A percentile compares a stretch with the other conserved stretches of the same genome.
Conservation (phyloP, 2,329 filamentous ascomycete species). For the Biscogniauxia mediterranea region DNA sequence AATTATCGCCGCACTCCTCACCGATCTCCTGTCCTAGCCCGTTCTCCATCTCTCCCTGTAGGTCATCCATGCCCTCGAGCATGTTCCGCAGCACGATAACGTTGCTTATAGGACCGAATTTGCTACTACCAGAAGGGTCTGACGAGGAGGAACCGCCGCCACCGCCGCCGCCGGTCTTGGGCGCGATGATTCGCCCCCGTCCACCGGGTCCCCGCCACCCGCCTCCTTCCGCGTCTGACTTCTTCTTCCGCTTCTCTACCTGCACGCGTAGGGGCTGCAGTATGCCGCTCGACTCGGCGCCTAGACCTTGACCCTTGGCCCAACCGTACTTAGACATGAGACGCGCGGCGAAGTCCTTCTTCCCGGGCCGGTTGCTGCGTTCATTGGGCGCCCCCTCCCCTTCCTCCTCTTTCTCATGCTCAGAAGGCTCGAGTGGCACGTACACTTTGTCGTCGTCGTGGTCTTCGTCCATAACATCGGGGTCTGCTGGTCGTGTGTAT, state of each 20-base stretch:
- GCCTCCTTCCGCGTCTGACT: slow-evolving; percentile 73
- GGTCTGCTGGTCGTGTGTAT: slow-evolving; percentile 56
- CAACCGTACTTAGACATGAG: slow-evolving; percentile 94
- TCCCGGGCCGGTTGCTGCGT: slow-evolving; percentile 69
- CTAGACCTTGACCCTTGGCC: slow-evolving; percentile 83
- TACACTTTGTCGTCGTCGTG: slow-evolving; percentile 29
- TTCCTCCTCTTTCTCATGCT: neutral
- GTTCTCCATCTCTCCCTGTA: slow-evolving; percentile 73
- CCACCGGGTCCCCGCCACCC: slow-evolving; percentile 69
- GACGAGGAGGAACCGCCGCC: slow-evolving; percentile 13
- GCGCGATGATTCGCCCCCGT: slow-evolving; percentile 77
- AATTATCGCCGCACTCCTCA: slow-evolving; percentile 87
- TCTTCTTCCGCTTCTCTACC: slow-evolving; percentile 81
- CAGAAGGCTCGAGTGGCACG: slow-evolving; percentile 25
- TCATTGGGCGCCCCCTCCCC: slow-evolving; percentile 25
- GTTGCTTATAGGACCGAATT: slow-evolving; percentile 72
- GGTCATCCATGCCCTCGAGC: slow-evolving; percentile 76
- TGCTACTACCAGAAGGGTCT: slow-evolving; percentile 39
- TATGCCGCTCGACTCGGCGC: slow-evolving; percentile 79
- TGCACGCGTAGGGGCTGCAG: slow-evolving; percentile 79
- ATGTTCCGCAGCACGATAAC: slow-evolving; percentile 83
- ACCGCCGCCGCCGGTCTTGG: slow-evolving; percentile 44
- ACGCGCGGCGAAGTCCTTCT: slow-evolving; percentile 80
- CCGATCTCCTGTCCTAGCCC: slow-evolving; percentile 91
- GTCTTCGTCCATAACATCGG: slow-evolving; percentile 40